A percentile compares a stretch with the other conserved stretches of the same genome.
Conservation (phyloP, 2,329 filamentous ascomycete species). For the Cytospora schulzeri region DNA sequence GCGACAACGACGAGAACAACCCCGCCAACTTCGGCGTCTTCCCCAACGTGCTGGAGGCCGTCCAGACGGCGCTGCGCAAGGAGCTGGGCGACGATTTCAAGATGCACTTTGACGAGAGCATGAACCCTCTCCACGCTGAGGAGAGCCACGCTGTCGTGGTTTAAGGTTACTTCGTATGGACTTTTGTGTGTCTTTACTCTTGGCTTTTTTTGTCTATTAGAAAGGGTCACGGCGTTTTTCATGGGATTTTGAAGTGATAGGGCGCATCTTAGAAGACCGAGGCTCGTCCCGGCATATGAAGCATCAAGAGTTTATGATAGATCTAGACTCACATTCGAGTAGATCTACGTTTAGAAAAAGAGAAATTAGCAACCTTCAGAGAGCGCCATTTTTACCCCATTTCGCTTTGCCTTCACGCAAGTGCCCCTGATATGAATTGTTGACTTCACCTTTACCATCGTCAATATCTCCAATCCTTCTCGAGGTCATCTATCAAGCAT, state of each 20-base stretch:
- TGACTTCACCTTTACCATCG: neutral
- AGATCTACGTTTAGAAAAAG: neutral
- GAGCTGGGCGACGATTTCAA: slow-evolving; percentile 74
- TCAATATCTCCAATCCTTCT: no score
- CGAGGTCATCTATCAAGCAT: no score
- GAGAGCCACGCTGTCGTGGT: slow-evolving; percentile 26
- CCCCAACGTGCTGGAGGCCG: slow-evolving; percentile 70
- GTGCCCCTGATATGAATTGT: neutral
- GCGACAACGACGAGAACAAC: slow-evolving; percentile 74
- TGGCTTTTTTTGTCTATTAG: neutral
- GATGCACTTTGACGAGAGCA: slow-evolving; percentile 70
- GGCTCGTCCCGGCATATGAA: neutral
- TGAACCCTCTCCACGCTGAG: slow-evolving; percentile 56
- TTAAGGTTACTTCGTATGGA: neutral
- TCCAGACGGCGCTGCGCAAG: slow-evolving; percentile 67
- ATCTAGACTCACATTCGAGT: neutral
- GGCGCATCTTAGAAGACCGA: neutral
- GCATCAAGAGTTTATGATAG: neutral
- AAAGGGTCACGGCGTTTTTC: neutral
- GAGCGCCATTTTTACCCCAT: neutral
- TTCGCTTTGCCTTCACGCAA: neutral
- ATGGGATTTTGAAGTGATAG: neutral
- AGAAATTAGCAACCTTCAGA: neutral
- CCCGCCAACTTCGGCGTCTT: slow-evolving; percentile 79
- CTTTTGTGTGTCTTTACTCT: neutral